Percentiles rank a stretch among this genome's conserved stretches.
These are phyloP conservation scores for Lentinus tigrinus DNA, from an alignment of 768 basidiomycete species.

Conservation along the genomic window DNA sequence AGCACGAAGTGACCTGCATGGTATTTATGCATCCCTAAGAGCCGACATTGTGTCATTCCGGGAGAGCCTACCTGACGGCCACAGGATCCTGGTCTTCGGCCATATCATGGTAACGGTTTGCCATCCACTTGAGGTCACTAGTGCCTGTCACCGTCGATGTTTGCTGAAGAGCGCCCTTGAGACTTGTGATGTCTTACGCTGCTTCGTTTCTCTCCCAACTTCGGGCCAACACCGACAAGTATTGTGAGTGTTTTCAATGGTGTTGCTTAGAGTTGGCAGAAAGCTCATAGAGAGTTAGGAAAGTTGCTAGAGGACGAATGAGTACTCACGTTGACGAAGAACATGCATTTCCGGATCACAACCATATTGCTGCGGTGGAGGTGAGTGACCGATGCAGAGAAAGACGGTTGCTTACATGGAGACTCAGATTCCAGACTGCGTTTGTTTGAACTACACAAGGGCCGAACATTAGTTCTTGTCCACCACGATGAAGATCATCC, in stretches of 20 bases:
- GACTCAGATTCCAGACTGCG: background rate
- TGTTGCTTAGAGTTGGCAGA: too few species aligned
- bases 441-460: background rate
- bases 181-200: background rate
- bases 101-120: too few species aligned
- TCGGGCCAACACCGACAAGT: background rate
- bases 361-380: too few species aligned
- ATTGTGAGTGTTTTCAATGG: background rate
- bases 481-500: background rate
- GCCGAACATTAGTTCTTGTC: background rate
- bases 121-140: too few species aligned
- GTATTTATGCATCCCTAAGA: too few species aligned
- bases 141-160: background rate
- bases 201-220: background rate
- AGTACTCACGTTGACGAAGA: background rate
- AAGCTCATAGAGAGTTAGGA: background rate
- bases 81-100: too few species aligned
- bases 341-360: background rate
- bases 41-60: too few species aligned
- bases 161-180: background rate
- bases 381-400: too few species aligned
- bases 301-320: background rate
- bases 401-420: too few species aligned
- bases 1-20: too few species aligned
- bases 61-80: too few species aligned